Conservation (phyloP, 495 filamentous ascomycete genomes). For the Aspergillus steynii region DNA sequence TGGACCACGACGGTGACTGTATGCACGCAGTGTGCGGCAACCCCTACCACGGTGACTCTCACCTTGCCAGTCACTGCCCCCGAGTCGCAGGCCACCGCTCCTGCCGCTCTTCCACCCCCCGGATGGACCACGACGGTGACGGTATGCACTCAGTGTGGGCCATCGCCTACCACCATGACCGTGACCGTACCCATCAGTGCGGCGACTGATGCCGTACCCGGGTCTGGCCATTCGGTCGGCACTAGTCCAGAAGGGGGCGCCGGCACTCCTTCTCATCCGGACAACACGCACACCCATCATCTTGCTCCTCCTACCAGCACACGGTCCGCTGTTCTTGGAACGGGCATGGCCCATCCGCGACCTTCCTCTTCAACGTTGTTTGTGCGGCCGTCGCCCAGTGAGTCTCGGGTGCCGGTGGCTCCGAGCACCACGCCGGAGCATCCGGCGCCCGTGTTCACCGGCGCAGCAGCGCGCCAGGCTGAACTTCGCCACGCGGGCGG, state of each 20-base stretch:
- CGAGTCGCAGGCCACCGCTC: slow-evolving; percentile 2
- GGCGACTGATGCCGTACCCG: background rate
- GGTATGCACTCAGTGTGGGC: slow-evolving; percentile 42
- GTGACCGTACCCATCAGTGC: slow-evolving; percentile 31
- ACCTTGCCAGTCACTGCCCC: slow-evolving; percentile 33
- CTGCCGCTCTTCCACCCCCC: slow-evolving; percentile 23
- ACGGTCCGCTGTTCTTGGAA: slow-evolving; percentile 7
- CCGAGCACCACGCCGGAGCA: slow-evolving; percentile 26
- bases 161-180: slow-evolving; percentile 35
- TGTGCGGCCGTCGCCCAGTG: slow-evolving; percentile 20
- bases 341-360: slow-evolving; percentile 10
- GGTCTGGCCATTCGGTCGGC: background rate
- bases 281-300: background rate
- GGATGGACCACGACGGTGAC: slow-evolving; percentile 43
- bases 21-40: slow-evolving; percentile 45
- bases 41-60: slow-evolving; percentile 42
- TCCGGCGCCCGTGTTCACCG: slow-evolving; percentile 27
- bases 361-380: slow-evolving; percentile 22
- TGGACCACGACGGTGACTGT: slow-evolving; percentile 47
- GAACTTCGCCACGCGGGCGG: slow-evolving; percentile 12
- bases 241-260: background rate
- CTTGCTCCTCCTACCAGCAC: slow-evolving; percentile 4
- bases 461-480: slow-evolving; percentile 20
- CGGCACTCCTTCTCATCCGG: background rate
- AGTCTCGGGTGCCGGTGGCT: slow-evolving; percentile 8